Evolutionary conservation across 805 yeast genomes (phyloP).

Genomic region (Candida namnaoensis): DNA sequence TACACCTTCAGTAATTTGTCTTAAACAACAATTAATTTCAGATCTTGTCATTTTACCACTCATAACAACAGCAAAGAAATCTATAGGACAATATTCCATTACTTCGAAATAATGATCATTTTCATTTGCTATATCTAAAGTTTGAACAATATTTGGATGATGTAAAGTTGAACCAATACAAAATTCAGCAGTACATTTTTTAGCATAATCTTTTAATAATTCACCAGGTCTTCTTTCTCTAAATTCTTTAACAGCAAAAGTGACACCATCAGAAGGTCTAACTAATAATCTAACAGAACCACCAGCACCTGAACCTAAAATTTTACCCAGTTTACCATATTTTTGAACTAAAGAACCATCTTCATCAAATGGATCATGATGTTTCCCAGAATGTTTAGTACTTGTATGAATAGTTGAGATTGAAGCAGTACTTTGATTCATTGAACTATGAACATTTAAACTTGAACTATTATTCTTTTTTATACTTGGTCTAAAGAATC

Average conservation of each 20-base stretch:
- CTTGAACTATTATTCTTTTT: background rate
- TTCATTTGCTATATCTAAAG: constrained; percentile 73
- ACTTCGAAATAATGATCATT: constrained; percentile 57
- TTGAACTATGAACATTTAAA: background rate
- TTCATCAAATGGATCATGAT: constrained; percentile 23
- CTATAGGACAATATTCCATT: constrained; percentile 91
- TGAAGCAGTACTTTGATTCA: too few relatives aligned
- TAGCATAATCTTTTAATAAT: constrained; percentile 57
- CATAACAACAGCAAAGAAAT: constrained; percentile 91
- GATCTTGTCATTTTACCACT: constrained; percentile 62
- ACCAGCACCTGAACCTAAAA: constrained; percentile 92
- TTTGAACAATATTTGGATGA: constrained; percentile 75
- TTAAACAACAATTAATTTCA: constrained; percentile 76
- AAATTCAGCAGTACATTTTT: constrained; percentile 76
- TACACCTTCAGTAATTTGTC: constrained; percentile 73
- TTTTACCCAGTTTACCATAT: constrained; percentile 77
- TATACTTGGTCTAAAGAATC: constrained; percentile 52
- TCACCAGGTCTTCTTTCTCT: constrained; percentile 58
- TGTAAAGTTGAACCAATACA: constrained; percentile 70
- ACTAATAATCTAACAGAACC: constrained; percentile 76
- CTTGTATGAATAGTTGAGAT: too few relatives aligned
- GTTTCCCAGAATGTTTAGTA: constrained; percentile 1
- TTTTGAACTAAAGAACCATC: constrained; percentile 50
- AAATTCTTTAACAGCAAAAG: constrained; percentile 88
- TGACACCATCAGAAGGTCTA: constrained; percentile 54